These are phyloP conservation scores for Vaccinium corymbosum DNA, from an alignment of 148 eudicot genomes.

Conservation along the genomic window DNA sequence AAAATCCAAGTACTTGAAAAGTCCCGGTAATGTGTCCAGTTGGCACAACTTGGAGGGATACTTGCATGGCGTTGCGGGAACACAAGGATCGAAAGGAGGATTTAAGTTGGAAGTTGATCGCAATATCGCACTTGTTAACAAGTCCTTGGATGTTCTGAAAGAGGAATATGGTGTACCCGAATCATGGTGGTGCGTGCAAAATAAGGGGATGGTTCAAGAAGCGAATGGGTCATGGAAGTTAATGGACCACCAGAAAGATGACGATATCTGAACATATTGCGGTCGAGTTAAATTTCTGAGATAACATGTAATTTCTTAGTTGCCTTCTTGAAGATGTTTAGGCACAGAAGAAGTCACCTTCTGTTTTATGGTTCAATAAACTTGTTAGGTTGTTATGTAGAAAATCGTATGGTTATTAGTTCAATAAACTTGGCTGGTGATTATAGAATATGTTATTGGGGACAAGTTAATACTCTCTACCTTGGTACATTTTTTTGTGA, in stretches of 20 bases:
- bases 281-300: too few species aligned
- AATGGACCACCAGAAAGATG: slow-evolving; percentile 24
- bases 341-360: too few species aligned
- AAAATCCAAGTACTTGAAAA: slow-evolving; percentile 46
- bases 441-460: too few species aligned
- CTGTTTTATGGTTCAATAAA: too few species aligned
- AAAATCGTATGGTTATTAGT: too few species aligned
- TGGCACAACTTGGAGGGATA: slow-evolving; percentile 74
- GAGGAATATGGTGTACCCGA: slow-evolving; percentile 51
- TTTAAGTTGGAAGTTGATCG: slow-evolving; percentile 52
- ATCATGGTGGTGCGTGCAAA: slow-evolving; percentile 52
- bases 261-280: not conserved
- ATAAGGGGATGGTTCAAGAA: slow-evolving; percentile 70
- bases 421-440: too few species aligned
- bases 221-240: slow-evolving; percentile 54
- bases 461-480: too few species aligned
- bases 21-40: slow-evolving; percentile 34
- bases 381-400: too few species aligned
- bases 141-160: slow-evolving; percentile 36
- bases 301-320: too few species aligned
- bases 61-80: slow-evolving; percentile 72
- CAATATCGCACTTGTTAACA: slow-evolving; percentile 56
- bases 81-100: slow-evolving; percentile 36
- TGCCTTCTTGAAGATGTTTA: too few species aligned
- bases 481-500: too few species aligned